Evolutionary conservation across 2,329 filamentous ascomycete species (phyloP), one percentile per base, ranked within the genome.

Genomic region (Hyphodiscus sp.): DNA sequence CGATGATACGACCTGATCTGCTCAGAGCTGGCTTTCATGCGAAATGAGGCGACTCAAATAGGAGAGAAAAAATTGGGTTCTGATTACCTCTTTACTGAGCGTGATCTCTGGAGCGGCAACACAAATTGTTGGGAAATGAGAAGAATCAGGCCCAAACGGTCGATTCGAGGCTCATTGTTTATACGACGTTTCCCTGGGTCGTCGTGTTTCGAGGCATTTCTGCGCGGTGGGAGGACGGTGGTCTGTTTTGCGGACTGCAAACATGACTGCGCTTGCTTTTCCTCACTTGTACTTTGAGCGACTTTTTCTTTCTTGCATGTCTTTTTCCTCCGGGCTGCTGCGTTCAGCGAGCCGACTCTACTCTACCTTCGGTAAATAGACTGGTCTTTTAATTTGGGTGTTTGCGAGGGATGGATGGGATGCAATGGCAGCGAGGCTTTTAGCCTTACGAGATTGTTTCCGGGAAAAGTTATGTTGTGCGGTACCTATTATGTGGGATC

Each of bases 41-140:
- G 20, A 26, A 47, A 29, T 10, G 33, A 6, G 33, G 11, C 33
- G 33, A 38, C 2, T 38, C 33, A 13, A n/a, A n/a, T 13, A 10
- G 18, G 23, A n/a, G 18, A n/a, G 45, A 23, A 29, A 20, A 49
- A 11, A 18, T 6, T 18, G 46, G 8, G 20, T 5, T 43, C 19
- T 16, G 59, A 58, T 56, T 58, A 65, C 62, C 63, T 65, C 63
- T 65, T 65, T 15, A 59, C 54, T 65, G 63, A 65, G 60, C 38
- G 62, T 65, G 58, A 49, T 63, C 57, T 42, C 11, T 19, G 15
- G 20, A 41, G 38, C 16, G 42, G 19, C 29, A 46, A 42, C 44
- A 15, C 20, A 16, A 20, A 51, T 52, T 20, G 38, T 47, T 45
- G 49, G 33, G 23, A 38, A 20, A 48, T n/a, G 50, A 44, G 33